Evolutionary conservation across 805 yeast genomes (phyloP), one percentile per base, ranked within the genome.

Genomic region (Crinitomyces ghanaensis): DNA sequence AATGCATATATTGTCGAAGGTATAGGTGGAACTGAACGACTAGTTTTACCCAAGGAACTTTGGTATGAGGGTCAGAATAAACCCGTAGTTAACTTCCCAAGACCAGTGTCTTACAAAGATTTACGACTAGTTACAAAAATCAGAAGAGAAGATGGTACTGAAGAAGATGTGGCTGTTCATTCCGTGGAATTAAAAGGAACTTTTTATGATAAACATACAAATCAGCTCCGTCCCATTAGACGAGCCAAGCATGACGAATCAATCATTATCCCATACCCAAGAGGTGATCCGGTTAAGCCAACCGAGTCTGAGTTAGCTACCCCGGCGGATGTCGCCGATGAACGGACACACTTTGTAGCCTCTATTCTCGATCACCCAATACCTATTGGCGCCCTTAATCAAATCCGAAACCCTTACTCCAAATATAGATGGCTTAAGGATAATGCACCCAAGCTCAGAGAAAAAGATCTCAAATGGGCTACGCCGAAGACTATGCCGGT

Each of bases 231-330:
- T 62, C 93, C 93, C 19, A 72, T 71, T 38, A 72, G 97, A 56
- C 71, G 73, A 45, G 83, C 86, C 17, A 70, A 69, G 42, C 75
- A 80, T 44, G 76, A 78, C 46, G 72, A 69, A 26, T 68, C 73
- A 33, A 61, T 83, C 34, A 70, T 74, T 16, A 75, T 86, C 32
- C 96, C 96, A 34, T 88, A 94, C 93, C 95, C 95, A 24, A 86
- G 91, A 2, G 73, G 51, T 5, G 43, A 56, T 38, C 59, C 63
- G 0, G 70, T 70, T 41, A 84, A 76, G 43, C 76, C 74, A 32
- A 35, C 38, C 25, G 36, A 35, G n/a, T 26, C 38, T 6, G 35
- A 23, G 15, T 29, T 40, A 14, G 45, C 51, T 5, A 46, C 51
- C 8, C 24, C 19, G 30, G 34, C 59, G 51, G 19, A 62, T 71